Evolutionary conservation across 768 basidiomycete species (phyloP), one percentile per base, ranked within the genome.

Genomic region (Hydnomerulius pinastri): DNA sequence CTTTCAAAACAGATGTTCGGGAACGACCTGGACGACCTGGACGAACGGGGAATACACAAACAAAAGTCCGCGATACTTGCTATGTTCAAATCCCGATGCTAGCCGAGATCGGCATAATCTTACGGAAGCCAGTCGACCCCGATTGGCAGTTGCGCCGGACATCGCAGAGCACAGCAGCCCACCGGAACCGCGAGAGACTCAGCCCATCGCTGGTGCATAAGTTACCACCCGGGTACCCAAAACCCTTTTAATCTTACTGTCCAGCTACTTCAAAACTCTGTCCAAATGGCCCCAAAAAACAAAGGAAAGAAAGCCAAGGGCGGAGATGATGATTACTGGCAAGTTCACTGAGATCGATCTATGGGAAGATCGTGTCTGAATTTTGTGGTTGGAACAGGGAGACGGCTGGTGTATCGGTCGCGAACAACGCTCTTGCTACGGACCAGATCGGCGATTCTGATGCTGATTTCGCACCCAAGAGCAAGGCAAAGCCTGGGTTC

Each of bases 301-400:
- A 92, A 92, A 65, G 92, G 87, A 56, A 96, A 95, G 76, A 95
- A 93, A 63, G 83, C 78, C 25, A 93, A 93, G 74, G 87, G 83
- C 60, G 76, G 75, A 37, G 84, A 87, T 58, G 92, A 95, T 56
- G 85, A 56, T 39, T 89, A 80, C 72, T 96, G 92, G 92, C 91
- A 54, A 53, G 73, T 57, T 45, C 42, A 46, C 48, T 44, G 35
- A 36, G 29, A 38, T 55, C 60, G 50, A 50, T 53, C 38, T 46
- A 30, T 45, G 39, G 17, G 20, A 37, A 46, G 52, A 66, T 55
- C 56, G 41, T 33, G 48, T 28, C 58, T 57, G 54, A 59, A 45
- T 37, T 23, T 24, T 44, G 35, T n/a, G 12, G 40, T 46, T 55
- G 45, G 32, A 54, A 39, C 59, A 87, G 85, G 85, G 86, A 82